Percentiles rank a stretch among this genome's conserved stretches.
Evolutionary conservation across 495 filamentous ascomycete species (phyloP).

Genomic region (Neurospora sp.): DNA sequence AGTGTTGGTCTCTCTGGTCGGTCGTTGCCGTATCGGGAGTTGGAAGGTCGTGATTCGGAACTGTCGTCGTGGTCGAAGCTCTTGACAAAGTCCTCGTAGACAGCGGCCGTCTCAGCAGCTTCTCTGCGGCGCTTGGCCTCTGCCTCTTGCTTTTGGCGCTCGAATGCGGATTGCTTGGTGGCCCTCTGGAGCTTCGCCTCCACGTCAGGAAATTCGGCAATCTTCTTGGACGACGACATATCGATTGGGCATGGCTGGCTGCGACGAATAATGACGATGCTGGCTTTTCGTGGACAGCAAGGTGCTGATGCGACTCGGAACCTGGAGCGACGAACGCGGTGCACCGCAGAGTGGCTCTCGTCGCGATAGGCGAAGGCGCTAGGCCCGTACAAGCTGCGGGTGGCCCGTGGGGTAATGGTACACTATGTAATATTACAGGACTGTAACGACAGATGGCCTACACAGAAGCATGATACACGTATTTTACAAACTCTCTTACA

Average conservation of each 20-base stretch:
- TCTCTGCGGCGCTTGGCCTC: slow-evolving; percentile 85
- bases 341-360: background rate
- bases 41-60: slow-evolving; percentile 6
- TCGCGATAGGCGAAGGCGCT: background rate
- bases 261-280: background rate
- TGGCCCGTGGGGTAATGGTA: background rate
- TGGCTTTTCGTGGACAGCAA: background rate
- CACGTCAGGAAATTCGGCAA: slow-evolving; percentile 68
- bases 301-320: background rate
- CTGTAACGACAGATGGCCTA: background rate
- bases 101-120: slow-evolving; percentile 81
- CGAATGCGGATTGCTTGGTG: slow-evolving; percentile 81
- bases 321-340: background rate
- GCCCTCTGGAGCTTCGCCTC: slow-evolving; percentile 75
- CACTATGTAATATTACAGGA: background rate
- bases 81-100: slow-evolving; percentile 84
- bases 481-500: background rate
- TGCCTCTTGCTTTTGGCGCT: slow-evolving; percentile 84
- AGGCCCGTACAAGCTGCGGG: background rate
- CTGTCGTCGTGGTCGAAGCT: slow-evolving; percentile 67
- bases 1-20: slow-evolving; percentile 21
- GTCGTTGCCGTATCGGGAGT: slow-evolving; percentile 28
- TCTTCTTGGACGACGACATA: slow-evolving; percentile 34
- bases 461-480: background rate
- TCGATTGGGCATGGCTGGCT: slow-evolving; percentile 10